A percentile compares a stretch with the other conserved stretches of the same genome.
Conservation (phyloP, 768 basidiomycete species). For the Cubamyces lactineus region DNA sequence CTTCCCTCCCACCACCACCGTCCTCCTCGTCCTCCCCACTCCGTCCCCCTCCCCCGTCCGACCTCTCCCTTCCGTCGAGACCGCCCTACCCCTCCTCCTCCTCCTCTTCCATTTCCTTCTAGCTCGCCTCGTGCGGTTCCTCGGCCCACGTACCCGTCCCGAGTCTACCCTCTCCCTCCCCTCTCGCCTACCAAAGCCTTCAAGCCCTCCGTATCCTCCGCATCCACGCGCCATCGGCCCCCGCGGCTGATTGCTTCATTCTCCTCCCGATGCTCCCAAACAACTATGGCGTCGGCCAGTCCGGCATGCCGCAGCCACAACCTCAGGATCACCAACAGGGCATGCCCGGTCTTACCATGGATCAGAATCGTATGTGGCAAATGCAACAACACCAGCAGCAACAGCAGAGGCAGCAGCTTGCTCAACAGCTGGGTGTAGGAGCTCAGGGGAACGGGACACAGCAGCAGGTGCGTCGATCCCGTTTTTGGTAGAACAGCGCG, state of each 20-base stretch:
- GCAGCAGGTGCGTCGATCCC: constrained; percentile 25
- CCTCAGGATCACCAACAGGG: constrained; percentile 41
- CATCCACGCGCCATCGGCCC: constrained; percentile 28
- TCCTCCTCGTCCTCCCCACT: constrained; percentile 27
- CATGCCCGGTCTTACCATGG: constrained; percentile 49
- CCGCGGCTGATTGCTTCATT: constrained; percentile 59
- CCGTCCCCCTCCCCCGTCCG: constrained; percentile 24
- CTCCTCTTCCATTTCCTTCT: constrained; percentile 16
- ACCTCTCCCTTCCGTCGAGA: constrained; percentile 24
- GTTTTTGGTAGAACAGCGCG: constrained; percentile 13
- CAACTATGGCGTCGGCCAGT: constrained; percentile 53
- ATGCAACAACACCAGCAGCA: constrained; percentile 47
- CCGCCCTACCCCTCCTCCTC: constrained; percentile 30
- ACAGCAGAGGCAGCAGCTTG: constrained; percentile 23
- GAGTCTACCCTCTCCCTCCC: constrained; percentile 26
- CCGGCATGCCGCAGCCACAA: constrained; percentile 47
- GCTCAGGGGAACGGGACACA: constrained; percentile 13
- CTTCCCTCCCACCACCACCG: constrained; percentile 33
- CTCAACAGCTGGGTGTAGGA: constrained; percentile 5
- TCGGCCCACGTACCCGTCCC: constrained; percentile 15
- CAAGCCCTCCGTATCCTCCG: constrained; percentile 11
- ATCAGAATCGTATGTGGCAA: constrained; percentile 61
- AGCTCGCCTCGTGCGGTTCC: constrained; percentile 19
- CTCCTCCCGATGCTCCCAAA: constrained; percentile 51
- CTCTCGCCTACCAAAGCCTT: neutral